Base-by-base conservation (phyloP, 495 filamentous ascomycete genomes). In the Xylaria venustula region DNA sequence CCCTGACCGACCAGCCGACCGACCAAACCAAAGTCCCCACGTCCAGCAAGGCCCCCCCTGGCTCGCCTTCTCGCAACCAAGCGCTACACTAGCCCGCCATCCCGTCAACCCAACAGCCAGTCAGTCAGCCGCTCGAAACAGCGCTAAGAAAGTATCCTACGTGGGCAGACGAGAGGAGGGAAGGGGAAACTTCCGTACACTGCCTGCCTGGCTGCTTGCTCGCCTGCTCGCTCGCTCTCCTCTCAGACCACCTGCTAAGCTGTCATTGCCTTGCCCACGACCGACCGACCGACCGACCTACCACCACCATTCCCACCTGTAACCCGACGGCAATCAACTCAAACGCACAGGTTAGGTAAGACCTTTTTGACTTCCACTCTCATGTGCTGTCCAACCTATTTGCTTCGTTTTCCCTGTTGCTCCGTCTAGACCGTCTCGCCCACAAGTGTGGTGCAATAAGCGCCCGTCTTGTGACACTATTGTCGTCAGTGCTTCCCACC, bases 161-260 rank as follows among this genome's bases (percentile, higher is more conserved):
- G 17, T 61, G 42, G 49, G 41, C 32, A 61, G 49, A 61, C 44
- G 26, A 61, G 58, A 58, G 42, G 41, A 34, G 30, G 11, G 30
- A 34, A 11, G 54, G 44, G 26, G 37, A 28, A 52, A 61, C 54
- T 54, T 54, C 58, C 58, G 52, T 54, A 41, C 58, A 32, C 58
- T 61, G n/a, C n/a, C n/a, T 34, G 30, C 30, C 11, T 54, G 58
- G 44, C 54, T 47, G 50, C 49, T 54, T 36, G 50, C 58, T 40
- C 58, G 58, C 58, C 52, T 50, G 50, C 49, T 61, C 47, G 50
- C 58, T 54, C 58, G 58, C 58, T 61, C 58, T 61, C 58, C 58
- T 61, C 58, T 54, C 58, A 61, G 58, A 61, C 58, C 58, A 61
- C 49, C 58, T 61, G 58, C 58, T 61, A 48, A 54, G 58, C 58